Conservation (phyloP, 805 yeast species). For the Saccharomycopsis olivae region DNA sequence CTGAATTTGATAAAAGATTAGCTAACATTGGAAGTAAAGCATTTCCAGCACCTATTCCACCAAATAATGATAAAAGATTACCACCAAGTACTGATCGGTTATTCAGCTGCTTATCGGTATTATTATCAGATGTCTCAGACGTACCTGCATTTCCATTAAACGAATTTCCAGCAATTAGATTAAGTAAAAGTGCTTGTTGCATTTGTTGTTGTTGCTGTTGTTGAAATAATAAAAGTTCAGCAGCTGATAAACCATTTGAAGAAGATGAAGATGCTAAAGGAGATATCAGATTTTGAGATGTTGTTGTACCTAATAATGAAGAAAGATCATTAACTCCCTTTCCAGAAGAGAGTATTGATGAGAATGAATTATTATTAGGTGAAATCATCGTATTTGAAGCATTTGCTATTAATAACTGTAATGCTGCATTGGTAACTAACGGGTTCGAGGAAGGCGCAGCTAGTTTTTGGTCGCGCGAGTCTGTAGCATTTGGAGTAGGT, state of each 20-base stretch:
- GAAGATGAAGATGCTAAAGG: neutral
- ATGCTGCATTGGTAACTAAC: slow-evolving; percentile 11
- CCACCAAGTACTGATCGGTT: no score
- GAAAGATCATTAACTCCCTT: neutral
- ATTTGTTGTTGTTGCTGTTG: slow-evolving; percentile 20
- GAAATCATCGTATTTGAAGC: slow-evolving; percentile 9
- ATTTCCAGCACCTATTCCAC: neutral
- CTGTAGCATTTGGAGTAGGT: neutral
- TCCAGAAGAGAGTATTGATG: slow-evolving; percentile 3
- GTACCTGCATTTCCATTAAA: slow-evolving; percentile 18
- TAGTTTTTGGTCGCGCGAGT: no score
- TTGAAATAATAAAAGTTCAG: slow-evolving; percentile 15
- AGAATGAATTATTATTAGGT: neutral
- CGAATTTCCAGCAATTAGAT: slow-evolving; percentile 18
- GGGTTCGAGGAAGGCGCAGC: no score
- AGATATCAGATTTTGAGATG: neutral
- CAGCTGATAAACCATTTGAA: slow-evolving; percentile 11
- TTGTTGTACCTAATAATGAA: neutral
- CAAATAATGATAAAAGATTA: neutral
- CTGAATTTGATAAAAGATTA: slow-evolving; percentile 1
- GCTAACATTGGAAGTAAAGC: neutral
- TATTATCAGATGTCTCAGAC: neutral
- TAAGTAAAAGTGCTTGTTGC: slow-evolving; percentile 19
- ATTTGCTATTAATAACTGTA: slow-evolving; percentile 15
- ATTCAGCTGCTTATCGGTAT: no score